phyloP scores from a whole-genome alignment of 768 basidiomycete species.

The Podaxis mareebaensis region DNA sequence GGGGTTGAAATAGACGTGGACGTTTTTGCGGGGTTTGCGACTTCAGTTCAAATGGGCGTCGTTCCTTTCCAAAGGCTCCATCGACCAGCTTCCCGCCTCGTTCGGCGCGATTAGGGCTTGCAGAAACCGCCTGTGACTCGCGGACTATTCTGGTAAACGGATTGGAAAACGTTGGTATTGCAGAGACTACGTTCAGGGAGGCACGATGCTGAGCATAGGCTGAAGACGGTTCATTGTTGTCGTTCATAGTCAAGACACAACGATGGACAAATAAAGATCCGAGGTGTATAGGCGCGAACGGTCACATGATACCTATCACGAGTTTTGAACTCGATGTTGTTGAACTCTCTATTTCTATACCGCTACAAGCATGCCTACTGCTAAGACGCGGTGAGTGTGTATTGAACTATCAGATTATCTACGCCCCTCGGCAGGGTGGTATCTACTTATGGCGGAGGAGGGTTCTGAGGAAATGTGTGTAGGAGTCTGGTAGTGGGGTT shows the following conservation, averaged over 20 bases:
- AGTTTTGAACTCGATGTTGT: no score
- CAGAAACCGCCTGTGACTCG: not conserved
- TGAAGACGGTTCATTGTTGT: constrained; percentile 3
- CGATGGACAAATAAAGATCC: not conserved
- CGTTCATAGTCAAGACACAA: constrained; percentile 5
- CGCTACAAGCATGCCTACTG: no score
- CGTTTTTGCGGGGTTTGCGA: constrained; percentile 4
- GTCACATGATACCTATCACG: not conserved
- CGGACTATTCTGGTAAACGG: constrained; percentile 9
- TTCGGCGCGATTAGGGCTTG: not conserved
- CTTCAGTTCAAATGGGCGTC: not conserved
- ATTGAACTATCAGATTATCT: no score
- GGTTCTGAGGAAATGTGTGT: no score
- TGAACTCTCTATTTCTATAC: no score
- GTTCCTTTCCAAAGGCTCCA: not conserved
- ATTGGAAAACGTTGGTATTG: not conserved
- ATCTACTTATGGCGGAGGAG: no score
- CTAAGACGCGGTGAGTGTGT: no score
- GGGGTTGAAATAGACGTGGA: not conserved
- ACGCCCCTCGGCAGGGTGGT: no score
- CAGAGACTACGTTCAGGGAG: not conserved
- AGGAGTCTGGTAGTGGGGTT: no score
- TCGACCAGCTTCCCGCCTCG: not conserved
- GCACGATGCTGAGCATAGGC: not conserved
- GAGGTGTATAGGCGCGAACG: not conserved